phyloP scores from a whole-genome alignment of 192 early-diverging fungal genomes.

The Podila epicladia region DNA sequence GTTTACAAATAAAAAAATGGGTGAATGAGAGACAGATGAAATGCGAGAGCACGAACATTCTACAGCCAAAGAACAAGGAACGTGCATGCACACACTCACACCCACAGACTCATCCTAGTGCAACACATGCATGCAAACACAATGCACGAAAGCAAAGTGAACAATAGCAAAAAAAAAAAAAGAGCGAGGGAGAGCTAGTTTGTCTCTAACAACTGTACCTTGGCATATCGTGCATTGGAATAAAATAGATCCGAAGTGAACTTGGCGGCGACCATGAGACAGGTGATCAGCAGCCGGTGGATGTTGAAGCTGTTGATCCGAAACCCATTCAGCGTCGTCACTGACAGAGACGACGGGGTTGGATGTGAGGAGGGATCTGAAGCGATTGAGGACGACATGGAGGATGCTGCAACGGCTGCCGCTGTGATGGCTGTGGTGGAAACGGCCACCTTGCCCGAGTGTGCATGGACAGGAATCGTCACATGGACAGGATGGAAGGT shows the following conservation, averaged over 20 bases:
- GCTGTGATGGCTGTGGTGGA: neutral
- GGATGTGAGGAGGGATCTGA: neutral
- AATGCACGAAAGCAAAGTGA: neutral
- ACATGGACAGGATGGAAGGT: neutral
- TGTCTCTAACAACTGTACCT: constrained; percentile 43
- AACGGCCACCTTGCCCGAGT: neutral
- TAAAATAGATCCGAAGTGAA: constrained; percentile 81
- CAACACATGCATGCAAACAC: neutral
- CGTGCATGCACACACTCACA: no score
- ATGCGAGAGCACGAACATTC: no score
- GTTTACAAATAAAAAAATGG: neutral
- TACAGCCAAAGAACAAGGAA: neutral
- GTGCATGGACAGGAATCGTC: neutral
- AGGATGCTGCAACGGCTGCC: neutral
- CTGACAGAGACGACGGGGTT: neutral
- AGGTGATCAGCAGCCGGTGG: constrained; percentile 75
- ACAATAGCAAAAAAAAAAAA: neutral
- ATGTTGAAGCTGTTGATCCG: constrained; percentile 72
- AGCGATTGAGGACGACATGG: neutral
- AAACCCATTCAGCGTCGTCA: constrained; percentile 39
- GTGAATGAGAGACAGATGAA: neutral
- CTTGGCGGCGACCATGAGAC: constrained; percentile 78
- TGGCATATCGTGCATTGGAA: constrained; percentile 79
- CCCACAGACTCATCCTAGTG: neutral
- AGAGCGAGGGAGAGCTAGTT: no score